Percentiles rank a stretch among this genome's conserved stretches.
These are phyloP conservation scores for Coelastrella sp. DNA, from an alignment of 139 green algal species.

Conservation along the genomic window DNA sequence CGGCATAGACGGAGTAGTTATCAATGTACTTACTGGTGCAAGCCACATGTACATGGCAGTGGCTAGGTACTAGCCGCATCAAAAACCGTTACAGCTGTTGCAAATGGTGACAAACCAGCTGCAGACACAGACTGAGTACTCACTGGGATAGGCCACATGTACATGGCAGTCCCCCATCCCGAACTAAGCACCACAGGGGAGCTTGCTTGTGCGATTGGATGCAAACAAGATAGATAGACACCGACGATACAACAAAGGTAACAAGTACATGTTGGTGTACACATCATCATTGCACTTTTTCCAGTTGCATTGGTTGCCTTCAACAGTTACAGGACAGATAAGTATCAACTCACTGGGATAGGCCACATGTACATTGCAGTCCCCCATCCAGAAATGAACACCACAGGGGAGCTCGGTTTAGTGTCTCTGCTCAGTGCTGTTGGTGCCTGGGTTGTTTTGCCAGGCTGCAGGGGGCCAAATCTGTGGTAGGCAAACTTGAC, in stretches of 20 bases:
- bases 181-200: constrained; percentile 24
- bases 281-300: no score
- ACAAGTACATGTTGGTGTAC: not conserved
- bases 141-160: constrained; percentile 40
- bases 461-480: not conserved
- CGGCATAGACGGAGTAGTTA: not conserved
- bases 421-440: not conserved
- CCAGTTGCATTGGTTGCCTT: no score
- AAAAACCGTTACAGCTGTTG: no score
- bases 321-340: not conserved
- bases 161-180: constrained; percentile 22
- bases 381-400: constrained; percentile 38
- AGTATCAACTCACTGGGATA: constrained; percentile 18
- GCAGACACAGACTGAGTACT: not conserved
- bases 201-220: not conserved
- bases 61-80: not conserved
- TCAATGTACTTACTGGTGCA: not conserved
- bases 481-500: constrained; percentile 31
- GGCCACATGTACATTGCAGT: constrained; percentile 38
- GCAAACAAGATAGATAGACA: no score
- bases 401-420: not conserved
- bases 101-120: no score
- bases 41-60: constrained; percentile 37
- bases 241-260: no score
- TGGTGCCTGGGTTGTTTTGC: not conserved